These are phyloP conservation scores for Calonectria leucothoes DNA, from an alignment of 2,329 filamentous ascomycete species.

Conservation along the genomic window DNA sequence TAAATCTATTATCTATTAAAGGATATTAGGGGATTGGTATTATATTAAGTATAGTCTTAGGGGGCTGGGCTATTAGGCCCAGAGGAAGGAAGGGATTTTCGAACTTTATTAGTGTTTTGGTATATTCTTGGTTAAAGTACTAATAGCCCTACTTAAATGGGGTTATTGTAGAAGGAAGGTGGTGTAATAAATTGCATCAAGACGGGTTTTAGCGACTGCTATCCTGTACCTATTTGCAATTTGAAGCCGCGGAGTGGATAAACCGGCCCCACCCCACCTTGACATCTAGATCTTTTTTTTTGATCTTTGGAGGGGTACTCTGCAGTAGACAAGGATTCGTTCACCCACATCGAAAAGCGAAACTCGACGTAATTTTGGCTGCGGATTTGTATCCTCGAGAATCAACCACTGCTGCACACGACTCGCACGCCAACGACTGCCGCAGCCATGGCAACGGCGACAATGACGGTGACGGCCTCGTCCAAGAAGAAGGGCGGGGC, in stretches of 20 bases:
- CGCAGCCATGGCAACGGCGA: constrained; percentile 59
- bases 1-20: no score
- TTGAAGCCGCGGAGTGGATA: constrained; percentile 31
- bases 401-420: background rate
- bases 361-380: background rate
- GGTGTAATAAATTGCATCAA: background rate
- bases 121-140: no score
- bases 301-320: constrained; percentile 36
- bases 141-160: no score
- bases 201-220: background rate
- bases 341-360: constrained; percentile 10
- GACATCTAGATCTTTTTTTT: constrained; percentile 25
- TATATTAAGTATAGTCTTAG: no score
- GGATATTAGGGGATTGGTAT: no score
- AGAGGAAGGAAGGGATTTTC: no score
- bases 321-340: constrained; percentile 31
- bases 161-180: no score
- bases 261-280: constrained; percentile 36
- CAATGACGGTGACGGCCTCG: constrained; percentile 74
- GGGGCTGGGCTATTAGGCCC: no score
- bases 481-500: constrained; percentile 76
- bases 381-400: background rate
- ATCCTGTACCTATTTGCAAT: constrained; percentile 30
- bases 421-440: background rate
- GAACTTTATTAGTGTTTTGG: no score